A percentile compares a stretch with the other conserved stretches of the same genome.
These are phyloP conservation scores for Avena eriantha DNA, from an alignment of 176 grass and related monocot species.

Conservation along the genomic window DNA sequence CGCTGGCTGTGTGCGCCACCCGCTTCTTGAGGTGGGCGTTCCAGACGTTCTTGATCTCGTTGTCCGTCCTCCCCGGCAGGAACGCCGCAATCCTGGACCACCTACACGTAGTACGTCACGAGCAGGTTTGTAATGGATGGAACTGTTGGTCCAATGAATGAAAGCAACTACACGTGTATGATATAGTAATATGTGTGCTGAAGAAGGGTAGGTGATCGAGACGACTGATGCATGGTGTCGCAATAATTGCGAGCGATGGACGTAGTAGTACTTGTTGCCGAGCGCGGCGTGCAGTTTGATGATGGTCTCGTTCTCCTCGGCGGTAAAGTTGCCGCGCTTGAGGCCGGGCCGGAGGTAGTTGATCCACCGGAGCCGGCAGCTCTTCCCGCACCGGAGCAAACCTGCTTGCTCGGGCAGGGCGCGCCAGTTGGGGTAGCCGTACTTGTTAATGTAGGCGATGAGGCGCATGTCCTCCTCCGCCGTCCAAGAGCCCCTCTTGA, in stretches of 20 bases:
- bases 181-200: not conserved
- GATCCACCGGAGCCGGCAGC: constrained; percentile 92
- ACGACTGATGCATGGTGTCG: too few species aligned
- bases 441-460: constrained; percentile 74
- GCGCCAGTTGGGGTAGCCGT: constrained; percentile 88
- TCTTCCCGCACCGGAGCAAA: constrained; percentile 92
- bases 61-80: constrained; percentile 88
- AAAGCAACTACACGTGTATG: too few species aligned
- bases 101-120: constrained; percentile 21
- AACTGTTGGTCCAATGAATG: too few species aligned
- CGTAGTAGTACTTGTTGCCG: constrained; percentile 72
- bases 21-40: constrained; percentile 92
- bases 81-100: constrained; percentile 91
- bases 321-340: constrained; percentile 86
- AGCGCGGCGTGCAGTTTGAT: constrained; percentile 74
- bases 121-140: too few species aligned
- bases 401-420: constrained; percentile 87
- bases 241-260: too few species aligned
- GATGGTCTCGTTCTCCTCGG: constrained; percentile 75
- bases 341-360: constrained; percentile 95
- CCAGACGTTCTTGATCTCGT: constrained; percentile 99
- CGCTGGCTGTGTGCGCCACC: too few species aligned
- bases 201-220: not conserved
- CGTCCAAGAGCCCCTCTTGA: constrained; percentile 92
- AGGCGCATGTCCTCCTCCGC: constrained; percentile 86